Percentiles rank a stretch among this genome's conserved stretches.
Conservation (phyloP, 805 yeast species). For the Lipomyces orientalis region DNA sequence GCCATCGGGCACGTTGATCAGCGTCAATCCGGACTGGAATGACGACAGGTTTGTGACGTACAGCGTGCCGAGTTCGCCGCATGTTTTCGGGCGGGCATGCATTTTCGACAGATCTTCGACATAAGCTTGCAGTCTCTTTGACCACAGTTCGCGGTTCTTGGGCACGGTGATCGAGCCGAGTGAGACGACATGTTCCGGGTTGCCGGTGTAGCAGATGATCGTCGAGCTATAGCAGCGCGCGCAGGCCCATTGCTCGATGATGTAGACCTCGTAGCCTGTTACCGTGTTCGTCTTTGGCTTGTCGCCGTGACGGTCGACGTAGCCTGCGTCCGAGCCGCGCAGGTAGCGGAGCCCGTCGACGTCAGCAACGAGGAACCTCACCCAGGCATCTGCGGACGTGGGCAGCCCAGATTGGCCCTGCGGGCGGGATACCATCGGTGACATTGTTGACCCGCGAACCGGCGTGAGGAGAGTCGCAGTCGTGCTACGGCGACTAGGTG, state of each 20-base stretch:
- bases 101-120: conserved; percentile 68
- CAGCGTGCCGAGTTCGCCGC: conserved; percentile 61
- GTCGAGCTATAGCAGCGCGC: conserved; percentile 66
- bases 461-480: not conserved
- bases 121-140: conserved; percentile 60
- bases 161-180: conserved; percentile 67
- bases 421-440: not conserved
- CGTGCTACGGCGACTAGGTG: not conserved
- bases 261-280: conserved; percentile 82
- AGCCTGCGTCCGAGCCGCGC: conserved; percentile 2
- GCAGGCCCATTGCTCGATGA: conserved; percentile 94
- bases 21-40: conserved; percentile 72
- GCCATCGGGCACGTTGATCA: conserved; percentile 73
- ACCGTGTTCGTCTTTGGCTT: conserved; percentile 42
- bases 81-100: conserved; percentile 67
- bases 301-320: not conserved
- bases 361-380: conserved; percentile 17
- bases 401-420: not conserved
- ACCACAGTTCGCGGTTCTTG: conserved; percentile 55
- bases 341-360: conserved; percentile 7
- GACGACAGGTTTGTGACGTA: conserved; percentile 84
- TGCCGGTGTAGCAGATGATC: conserved; percentile 87
- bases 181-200: conserved; percentile 62
- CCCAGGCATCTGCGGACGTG: not conserved
- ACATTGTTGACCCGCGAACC: not conserved